Conservation (phyloP, 192 early-diverging fungal species). For the Jimgerdemannia flammicorona region DNA sequence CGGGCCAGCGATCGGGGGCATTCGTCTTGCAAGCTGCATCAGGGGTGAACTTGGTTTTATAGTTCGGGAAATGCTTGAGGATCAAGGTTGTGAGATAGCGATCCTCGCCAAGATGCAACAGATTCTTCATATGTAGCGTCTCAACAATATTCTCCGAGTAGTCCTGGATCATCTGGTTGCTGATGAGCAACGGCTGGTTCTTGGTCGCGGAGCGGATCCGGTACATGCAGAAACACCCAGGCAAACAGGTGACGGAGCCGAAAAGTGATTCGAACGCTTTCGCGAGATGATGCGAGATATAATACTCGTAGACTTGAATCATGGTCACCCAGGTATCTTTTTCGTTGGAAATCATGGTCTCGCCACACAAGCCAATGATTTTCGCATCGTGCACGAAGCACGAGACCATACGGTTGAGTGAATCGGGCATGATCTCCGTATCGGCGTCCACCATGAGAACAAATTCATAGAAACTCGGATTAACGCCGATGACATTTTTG, state of each 20-base stretch:
- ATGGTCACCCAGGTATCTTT: slow-evolving; percentile 92
- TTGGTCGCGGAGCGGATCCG: slow-evolving; percentile 86
- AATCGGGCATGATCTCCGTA: slow-evolving; percentile 87
- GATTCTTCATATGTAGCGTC: slow-evolving; percentile 98
- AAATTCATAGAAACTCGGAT: slow-evolving; percentile 95
- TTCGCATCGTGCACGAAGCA: slow-evolving; percentile 87
- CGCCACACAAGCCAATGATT: slow-evolving; percentile 94
- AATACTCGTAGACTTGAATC: slow-evolving; percentile 99
- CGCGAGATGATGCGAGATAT: slow-evolving; percentile 93
- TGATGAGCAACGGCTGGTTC: slow-evolving; percentile 86
- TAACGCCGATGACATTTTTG: slow-evolving; percentile 98
- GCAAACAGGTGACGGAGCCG: slow-evolving; percentile 95
- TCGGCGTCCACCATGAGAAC: slow-evolving; percentile 98
- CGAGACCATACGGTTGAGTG: slow-evolving; percentile 89
- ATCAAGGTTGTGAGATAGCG: slow-evolving; percentile 93
- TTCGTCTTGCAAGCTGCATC: slow-evolving; percentile 92
- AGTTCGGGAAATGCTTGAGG: slow-evolving; percentile 97
- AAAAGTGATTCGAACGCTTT: slow-evolving; percentile 98
- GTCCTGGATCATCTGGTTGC: slow-evolving; percentile 85
- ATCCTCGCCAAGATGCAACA: slow-evolving; percentile 98
- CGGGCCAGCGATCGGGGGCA: slow-evolving; percentile 90
- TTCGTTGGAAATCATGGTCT: slow-evolving; percentile 92
- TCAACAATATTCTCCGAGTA: slow-evolving; percentile 94
- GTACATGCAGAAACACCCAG: slow-evolving; percentile 99
- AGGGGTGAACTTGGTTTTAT: slow-evolving; percentile 90